Evolutionary conservation across 768 basidiomycete species (phyloP), one percentile per base, ranked within the genome.

Genomic region (Rickenella mellea): DNA sequence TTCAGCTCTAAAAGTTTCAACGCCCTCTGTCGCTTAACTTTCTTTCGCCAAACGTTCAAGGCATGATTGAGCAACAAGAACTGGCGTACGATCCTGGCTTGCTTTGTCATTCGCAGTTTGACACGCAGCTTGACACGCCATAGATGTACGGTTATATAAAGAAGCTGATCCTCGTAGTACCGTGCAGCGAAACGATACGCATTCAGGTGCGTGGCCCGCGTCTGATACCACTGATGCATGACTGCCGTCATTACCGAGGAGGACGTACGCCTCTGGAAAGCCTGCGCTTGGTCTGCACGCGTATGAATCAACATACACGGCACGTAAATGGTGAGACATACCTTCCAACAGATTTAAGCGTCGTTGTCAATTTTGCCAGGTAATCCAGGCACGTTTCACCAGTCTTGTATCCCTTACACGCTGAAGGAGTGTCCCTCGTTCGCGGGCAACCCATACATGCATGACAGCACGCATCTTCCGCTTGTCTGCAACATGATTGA

Each of bases 381-480:
- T 52, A 14, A 54, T 51, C 69, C 74, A 76, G 1, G 63, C 59
- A 30, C 58, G 58, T 49, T 68, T 71, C 33, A 73, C 40, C 6
- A 78, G 49, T 26, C 75, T 67, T 15, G 65, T 47, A 4, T 61
- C 56, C 40, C 65, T 70, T 27, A 78, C 73, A 35, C 71, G 68
- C 43, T 73, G 73, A 9, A 85, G 64, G 22, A 78, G 64, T 39
- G 59, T 64, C 24, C 78, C 79, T 7, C 78, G 72, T 51, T 81
- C 80, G 28, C 71, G 73, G 17, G 83, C 78, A 50, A 72, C 80
- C 82, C 83, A 82, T 3, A 83, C 71, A 36, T 76, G 66, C 51
- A 69, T 59, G 35, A 80, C 62, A 22, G 77, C 81, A 33, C 77
- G 67, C 35, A 64, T 62, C 10, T 75, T 42, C 51, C 79, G 71